Percentiles rank a stretch among this genome's conserved stretches.
These are phyloP conservation scores for Chenopodium album DNA, from an alignment of 148 eudicot species.

Conservation along the genomic window DNA sequence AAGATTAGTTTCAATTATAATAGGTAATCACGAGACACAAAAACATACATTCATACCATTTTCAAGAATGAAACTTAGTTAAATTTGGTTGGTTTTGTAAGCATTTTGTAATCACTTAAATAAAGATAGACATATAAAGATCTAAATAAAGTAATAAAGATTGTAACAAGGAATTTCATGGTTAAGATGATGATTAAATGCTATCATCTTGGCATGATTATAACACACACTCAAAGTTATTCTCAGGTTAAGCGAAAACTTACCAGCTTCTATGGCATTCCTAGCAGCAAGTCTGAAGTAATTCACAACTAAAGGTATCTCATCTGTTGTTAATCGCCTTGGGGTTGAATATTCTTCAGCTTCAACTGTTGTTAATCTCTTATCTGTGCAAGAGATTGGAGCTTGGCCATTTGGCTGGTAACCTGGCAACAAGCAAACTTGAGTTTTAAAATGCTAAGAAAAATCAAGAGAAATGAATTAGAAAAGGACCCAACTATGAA, in stretches of 20 bases:
- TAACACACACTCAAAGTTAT: neutral
- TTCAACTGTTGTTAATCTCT: slow-evolving; percentile 31
- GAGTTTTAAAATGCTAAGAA: neutral
- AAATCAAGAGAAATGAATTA: neutral
- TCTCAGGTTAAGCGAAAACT: neutral
- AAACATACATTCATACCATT: no score
- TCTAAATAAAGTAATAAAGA: no score
- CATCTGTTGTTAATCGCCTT: slow-evolving; percentile 35
- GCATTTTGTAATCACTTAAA: no score
- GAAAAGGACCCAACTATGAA: no score
- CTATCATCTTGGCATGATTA: neutral
- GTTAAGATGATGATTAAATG: neutral
- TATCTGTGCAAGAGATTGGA: slow-evolving; percentile 48
- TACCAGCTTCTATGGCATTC: slow-evolving; percentile 53
- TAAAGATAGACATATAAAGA: no score
- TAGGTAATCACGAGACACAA: neutral
- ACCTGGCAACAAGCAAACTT: slow-evolving; percentile 13
- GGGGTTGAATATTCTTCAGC: slow-evolving; percentile 35
- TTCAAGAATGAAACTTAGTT: no score
- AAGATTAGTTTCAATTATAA: neutral
- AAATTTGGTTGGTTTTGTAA: no score
- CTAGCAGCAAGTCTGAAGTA: slow-evolving; percentile 44
- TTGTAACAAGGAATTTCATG: no score
- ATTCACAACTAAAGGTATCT: slow-evolving; percentile 37
- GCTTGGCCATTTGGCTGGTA: slow-evolving; percentile 49